Base-by-base conservation (phyloP, 169 alveolate genomes). In the Eimeria acervulina region DNA sequence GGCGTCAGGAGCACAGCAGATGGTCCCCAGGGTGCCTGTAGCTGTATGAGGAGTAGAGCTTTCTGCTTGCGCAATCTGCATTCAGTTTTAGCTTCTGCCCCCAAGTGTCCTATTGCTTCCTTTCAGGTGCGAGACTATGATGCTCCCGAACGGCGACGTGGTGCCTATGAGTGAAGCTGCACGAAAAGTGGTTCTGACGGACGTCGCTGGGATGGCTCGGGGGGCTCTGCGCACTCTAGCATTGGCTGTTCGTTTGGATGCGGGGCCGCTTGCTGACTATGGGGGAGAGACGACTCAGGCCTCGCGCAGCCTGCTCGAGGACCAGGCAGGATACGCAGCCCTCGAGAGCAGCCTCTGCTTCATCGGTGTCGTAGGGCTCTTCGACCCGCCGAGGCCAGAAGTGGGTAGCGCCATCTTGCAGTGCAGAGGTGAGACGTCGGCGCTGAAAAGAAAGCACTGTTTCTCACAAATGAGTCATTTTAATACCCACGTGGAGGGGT, bases 331-430 rank as follows among this genome's bases (percentile, higher is more conserved):
- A 61, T 93, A 76, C 33, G 93, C 93, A 0, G 61, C 66, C 38
- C 21, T 95, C 21, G 96, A 95, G 38, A 52, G 78, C 87, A 51
- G 38, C 83, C 61, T 95, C 52, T 97, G 98, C 12, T 98, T 98
- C 97, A 91, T 99, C 42, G 99, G 99, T 42, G 97, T 99, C 23
- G 99, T 99, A 31, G 99, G 99, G 10, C 98, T 99, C 44, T 97
- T 98, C 95, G 99, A 99, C 96, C 99, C 99, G 8, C 99, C 99
- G 19, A 97, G 99, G 94, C 99, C 99, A 31, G 99, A 99, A 96
- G 99, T 99, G 26, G 96, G 96, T 76, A 96, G 93, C 72, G 98
- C 99, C 36, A 99, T 99, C 47, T 96, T 96, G 95, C 98, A 98
- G 78, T 99, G 99, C 97, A 74, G 95, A 72, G 95, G 95, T 92